phyloP scores from a whole-genome alignment of 2,329 filamentous ascomycete genomes.

The Talaromyces sp. region DNA sequence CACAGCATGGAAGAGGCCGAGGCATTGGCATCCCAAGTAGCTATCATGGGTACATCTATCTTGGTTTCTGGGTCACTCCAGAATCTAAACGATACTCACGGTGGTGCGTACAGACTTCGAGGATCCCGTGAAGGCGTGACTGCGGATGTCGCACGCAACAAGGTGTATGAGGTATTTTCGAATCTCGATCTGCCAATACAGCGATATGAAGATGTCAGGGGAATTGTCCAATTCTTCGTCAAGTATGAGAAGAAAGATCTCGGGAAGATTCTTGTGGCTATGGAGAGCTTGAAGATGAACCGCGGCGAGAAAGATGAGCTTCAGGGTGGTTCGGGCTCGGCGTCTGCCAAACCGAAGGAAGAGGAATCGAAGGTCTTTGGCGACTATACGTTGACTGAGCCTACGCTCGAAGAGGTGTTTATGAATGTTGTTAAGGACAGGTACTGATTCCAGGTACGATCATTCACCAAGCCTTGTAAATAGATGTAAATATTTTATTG shows the following conservation, averaged over 20 bases:
- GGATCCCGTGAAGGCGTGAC: no score
- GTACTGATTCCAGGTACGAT: neutral
- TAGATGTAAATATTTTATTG: neutral
- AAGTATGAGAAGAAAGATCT: slow-evolving; percentile 9
- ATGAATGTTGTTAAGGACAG: slow-evolving; percentile 5
- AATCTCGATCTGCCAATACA: neutral
- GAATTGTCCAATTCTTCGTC: slow-evolving; percentile 7
- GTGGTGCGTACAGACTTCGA: neutral
- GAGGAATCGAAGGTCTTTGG: neutral
- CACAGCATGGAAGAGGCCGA: slow-evolving; percentile 97
- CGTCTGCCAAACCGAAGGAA: no score
- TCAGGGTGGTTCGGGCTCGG: no score
- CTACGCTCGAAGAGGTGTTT: slow-evolving; percentile 6
- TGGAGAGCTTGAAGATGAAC: slow-evolving; percentile 4
- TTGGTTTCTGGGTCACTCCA: slow-evolving; percentile 3
- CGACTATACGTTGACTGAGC: slow-evolving; percentile 3
- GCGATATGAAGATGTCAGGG: neutral
- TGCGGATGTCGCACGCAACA: no score
- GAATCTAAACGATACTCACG: slow-evolving; percentile 1
- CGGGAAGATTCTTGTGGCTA: neutral
- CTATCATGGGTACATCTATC: slow-evolving; percentile 67
- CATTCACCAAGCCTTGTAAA: no score
- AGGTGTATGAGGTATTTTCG: no score
- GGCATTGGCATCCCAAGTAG: slow-evolving; percentile 78
- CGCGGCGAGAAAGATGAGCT: neutral